Evolutionary conservation across 305 asterid species (phyloP).

Genomic region (Fraxinus velutina): DNA sequence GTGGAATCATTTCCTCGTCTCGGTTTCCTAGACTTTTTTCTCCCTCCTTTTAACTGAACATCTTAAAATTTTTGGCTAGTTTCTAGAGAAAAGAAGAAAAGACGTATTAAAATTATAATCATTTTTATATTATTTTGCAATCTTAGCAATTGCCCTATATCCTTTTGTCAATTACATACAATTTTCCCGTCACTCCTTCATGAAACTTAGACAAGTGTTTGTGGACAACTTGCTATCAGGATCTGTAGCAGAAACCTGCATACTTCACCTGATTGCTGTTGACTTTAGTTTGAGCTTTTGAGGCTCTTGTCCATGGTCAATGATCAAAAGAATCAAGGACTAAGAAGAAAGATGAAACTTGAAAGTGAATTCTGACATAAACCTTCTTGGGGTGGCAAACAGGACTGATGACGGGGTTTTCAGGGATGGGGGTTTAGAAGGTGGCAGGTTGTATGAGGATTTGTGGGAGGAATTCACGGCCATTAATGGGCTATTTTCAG

Average conservation of each 20-base stretch:
- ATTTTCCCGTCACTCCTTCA: not conserved
- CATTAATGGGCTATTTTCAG: not conserved
- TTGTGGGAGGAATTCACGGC: not conserved
- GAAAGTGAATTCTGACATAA: not conserved
- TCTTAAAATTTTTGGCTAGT: not conserved
- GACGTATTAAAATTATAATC: not conserved
- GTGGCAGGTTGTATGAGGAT: not conserved
- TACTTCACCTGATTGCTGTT: not conserved
- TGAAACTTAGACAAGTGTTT: not conserved
- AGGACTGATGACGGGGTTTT: not conserved
- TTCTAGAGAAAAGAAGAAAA: not conserved
- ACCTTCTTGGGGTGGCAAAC: not conserved
- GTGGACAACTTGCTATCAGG: not conserved
- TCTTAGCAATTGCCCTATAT: not conserved
- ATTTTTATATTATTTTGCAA: not conserved
- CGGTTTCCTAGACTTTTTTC: not conserved
- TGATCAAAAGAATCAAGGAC: not conserved
- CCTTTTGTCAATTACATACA: not conserved
- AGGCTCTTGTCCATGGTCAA: not conserved
- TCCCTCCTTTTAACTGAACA: not conserved
- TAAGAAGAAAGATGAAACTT: not conserved
- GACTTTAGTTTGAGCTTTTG: not conserved
- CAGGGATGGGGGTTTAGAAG: not conserved
- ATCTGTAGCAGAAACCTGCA: not conserved
- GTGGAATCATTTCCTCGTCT: not conserved